Conservation (phyloP, 495 filamentous ascomycete species). For the Penicillium bialowiezense region DNA sequence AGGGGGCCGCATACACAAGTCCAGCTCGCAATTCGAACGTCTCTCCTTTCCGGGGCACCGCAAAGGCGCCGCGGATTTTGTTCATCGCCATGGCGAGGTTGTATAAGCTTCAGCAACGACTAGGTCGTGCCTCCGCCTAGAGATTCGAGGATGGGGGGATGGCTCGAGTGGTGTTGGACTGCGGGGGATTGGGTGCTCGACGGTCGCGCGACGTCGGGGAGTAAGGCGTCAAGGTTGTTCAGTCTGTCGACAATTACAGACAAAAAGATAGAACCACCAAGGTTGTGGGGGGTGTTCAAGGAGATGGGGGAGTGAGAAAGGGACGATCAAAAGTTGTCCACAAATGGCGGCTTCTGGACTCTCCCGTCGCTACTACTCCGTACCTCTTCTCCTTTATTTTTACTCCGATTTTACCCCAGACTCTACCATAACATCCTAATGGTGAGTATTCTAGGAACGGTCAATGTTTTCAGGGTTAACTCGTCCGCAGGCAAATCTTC, state of each 20-base stretch:
- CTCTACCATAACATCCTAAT: slow-evolving; percentile 2
- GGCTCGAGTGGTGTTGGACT: slow-evolving; percentile 30
- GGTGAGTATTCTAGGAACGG: slow-evolving; percentile 9
- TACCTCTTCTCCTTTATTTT: slow-evolving; percentile 16
- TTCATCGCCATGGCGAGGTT: slow-evolving; percentile 79
- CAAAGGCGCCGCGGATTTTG: slow-evolving; percentile 91
- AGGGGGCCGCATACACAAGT: slow-evolving; percentile 61
- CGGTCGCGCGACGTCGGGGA: slow-evolving; percentile 28
- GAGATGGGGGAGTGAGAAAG: slow-evolving; percentile 12
- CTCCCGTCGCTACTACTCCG: slow-evolving; percentile 9
- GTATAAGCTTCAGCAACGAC: slow-evolving; percentile 44
- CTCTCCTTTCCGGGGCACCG: slow-evolving; percentile 90
- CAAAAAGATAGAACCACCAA: slow-evolving; percentile 4
- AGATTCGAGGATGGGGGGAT: slow-evolving; percentile 18
- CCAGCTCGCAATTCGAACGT: slow-evolving; percentile 97
- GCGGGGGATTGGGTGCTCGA: slow-evolving; percentile 41
- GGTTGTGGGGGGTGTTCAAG: slow-evolving; percentile 7
- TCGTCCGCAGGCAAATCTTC: slow-evolving; percentile 69
- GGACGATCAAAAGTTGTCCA: slow-evolving; percentile 41
- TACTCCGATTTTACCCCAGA: slow-evolving; percentile 2
- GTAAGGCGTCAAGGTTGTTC: slow-evolving; percentile 9
- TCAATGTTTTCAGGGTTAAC: slow-evolving; percentile 7
- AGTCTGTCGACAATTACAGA: slow-evolving; percentile 6
- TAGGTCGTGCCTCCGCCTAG: slow-evolving; percentile 46
- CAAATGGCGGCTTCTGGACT: slow-evolving; percentile 35